These are phyloP conservation scores for Pascua guehoae DNA, from an alignment of 1,284 basidiomycete genomes.

Conservation along the genomic window DNA sequence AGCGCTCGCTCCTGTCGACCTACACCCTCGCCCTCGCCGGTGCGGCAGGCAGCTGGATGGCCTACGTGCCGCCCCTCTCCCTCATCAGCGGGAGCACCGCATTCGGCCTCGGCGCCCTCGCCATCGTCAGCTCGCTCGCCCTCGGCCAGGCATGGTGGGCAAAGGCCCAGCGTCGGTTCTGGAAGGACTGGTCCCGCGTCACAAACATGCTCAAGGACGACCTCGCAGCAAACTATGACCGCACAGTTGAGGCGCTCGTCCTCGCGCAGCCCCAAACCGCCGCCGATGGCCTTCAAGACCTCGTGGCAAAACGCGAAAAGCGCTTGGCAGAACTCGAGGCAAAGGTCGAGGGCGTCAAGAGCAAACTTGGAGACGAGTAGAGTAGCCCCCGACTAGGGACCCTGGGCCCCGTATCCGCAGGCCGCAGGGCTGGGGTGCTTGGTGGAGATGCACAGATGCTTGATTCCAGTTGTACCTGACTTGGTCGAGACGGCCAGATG, in stretches of 20 bases:
- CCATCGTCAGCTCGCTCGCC: conserved; percentile 57
- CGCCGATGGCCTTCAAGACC: conserved; percentile 52
- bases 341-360: neutral
- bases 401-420: no score
- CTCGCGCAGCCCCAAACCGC: conserved; percentile 36
- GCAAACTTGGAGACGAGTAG: no score
- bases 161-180: conserved; percentile 65
- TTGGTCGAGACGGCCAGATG: no score
- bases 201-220: conserved; percentile 68
- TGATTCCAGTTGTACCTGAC: no score
- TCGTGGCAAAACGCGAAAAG: conserved; percentile 47
- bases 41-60: conserved; percentile 49
- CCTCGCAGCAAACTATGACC: conserved; percentile 58
- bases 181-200: conserved; percentile 67
- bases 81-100: conserved; percentile 52
- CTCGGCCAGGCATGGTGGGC: conserved; percentile 71
- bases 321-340: conserved; percentile 53
- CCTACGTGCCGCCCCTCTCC: conserved; percentile 32
- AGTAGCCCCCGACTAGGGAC: no score
- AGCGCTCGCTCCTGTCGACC: conserved; percentile 58
- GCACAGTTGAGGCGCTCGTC: conserved; percentile 42
- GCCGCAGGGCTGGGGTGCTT: no score
- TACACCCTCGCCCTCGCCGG: conserved; percentile 41
- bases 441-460: no score
- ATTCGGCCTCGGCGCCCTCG: conserved; percentile 60